Evolutionary conservation across 2,329 filamentous ascomycete species (phyloP), one percentile per base, ranked within the genome.

Genomic region (Ophiostoma triangulosporum): DNA sequence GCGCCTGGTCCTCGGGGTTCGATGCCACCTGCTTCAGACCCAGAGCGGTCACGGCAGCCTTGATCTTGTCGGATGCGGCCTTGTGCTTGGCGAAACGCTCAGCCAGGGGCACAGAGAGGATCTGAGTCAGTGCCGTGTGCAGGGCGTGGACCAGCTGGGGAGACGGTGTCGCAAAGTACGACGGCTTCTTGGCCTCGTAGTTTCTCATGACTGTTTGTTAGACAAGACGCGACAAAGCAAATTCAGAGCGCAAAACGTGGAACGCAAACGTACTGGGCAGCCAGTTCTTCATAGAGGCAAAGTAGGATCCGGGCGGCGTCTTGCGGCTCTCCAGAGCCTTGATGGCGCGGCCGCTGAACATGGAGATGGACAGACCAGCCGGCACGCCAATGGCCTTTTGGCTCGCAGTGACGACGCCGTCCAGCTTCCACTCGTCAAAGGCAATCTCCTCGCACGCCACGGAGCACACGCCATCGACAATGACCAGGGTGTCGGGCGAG

Each of bases 381-480:
- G 93, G 93, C 68, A 87, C 91, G 54, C 93, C 93, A 63, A 98
- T 95, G 60, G 88, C 93, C 76, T 98, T 98, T 66, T 98, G 93
- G 57, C 86, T 89, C 57, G 93, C 93, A 2, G 93, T 98, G 56
- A 98, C 75, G 43, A 96, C 91, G 61, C 83, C 88, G 68, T 98
- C 93, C 49, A 98, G 73, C 59, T 84, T 83, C 93, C 91, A 97
- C 53, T 86, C 86, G 66, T 98, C 93, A 67, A 98, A 98, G 45
- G 84, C 83, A 62, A 98, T 91, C 72, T 97, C 90, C 71, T 98
- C 93, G 62, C 84, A 89, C 48, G 90, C 93, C 53, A 98, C 90
- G 68, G 88, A 95, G 80, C 93, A 98, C 50, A 98, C 93, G 59
- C 91, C 93, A 65, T 98, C 93, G 53, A 96, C 91, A 51, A 97